These are phyloP conservation scores for Fusarium dlaminii DNA, from an alignment of 2,329 filamentous ascomycete genomes.

Conservation along the genomic window DNA sequence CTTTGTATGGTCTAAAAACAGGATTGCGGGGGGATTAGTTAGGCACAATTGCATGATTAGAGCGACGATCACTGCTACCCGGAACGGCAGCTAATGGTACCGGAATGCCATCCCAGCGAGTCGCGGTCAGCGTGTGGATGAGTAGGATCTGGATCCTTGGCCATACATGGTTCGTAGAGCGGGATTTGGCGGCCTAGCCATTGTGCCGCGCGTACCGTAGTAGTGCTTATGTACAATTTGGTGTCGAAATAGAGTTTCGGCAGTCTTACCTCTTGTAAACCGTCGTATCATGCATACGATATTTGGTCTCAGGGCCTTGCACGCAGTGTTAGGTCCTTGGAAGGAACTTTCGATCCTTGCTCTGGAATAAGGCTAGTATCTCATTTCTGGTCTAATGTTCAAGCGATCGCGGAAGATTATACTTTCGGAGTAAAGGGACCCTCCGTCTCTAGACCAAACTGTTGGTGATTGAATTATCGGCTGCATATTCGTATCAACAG, in stretches of 20 bases:
- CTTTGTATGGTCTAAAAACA: background rate
- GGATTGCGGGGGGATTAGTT: background rate
- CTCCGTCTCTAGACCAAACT: no score
- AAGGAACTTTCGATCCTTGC: background rate
- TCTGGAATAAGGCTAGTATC: background rate
- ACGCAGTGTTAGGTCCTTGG: no score
- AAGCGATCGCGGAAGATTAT: no score
- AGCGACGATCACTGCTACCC: background rate
- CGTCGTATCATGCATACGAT: background rate
- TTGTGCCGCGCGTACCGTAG: background rate
- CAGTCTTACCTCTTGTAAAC: background rate
- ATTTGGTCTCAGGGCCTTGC: background rate
- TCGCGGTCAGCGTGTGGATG: background rate
- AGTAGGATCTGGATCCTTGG: background rate
- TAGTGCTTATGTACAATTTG: background rate
- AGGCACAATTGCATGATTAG: background rate
- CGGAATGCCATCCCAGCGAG: background rate
- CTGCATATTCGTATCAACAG: background rate
- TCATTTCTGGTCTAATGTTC: no score
- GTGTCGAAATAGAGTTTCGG: background rate
- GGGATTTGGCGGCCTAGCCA: background rate
- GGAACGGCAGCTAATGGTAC: background rate
- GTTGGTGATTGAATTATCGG: background rate
- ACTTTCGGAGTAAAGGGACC: no score
- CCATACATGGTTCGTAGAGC: background rate